Conservation (phyloP, 345 rosid genomes). For the Brassica rapa region DNA sequence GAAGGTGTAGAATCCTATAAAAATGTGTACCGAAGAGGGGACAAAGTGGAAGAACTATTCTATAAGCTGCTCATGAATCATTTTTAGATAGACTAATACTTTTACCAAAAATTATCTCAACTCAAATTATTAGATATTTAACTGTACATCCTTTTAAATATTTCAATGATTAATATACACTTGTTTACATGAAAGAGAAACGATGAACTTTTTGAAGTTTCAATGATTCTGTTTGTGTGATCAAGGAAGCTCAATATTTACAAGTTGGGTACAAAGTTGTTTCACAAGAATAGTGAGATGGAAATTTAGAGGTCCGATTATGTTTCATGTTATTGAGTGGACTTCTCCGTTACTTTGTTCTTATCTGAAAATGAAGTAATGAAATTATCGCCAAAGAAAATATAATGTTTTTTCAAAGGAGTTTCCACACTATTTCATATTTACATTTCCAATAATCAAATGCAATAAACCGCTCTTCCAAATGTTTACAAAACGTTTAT, state of each 20-base stretch:
- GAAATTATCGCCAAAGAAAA: neutral
- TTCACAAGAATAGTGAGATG: constrained; percentile 34
- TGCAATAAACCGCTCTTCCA: no score
- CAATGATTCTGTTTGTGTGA: constrained; percentile 12
- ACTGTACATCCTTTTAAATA: no score
- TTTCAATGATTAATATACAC: constrained; percentile 4
- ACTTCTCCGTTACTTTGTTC: neutral
- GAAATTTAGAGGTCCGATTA: constrained; percentile 30
- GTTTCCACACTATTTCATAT: neutral
- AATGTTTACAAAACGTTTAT: no score
- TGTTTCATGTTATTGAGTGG: constrained; percentile 29
- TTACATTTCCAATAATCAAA: no score
- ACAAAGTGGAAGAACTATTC: constrained; percentile 24
- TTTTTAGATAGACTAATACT: neutral
- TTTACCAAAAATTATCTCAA: neutral
- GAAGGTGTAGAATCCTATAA: constrained; percentile 26
- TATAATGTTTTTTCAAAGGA: neutral
- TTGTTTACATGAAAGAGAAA: neutral
- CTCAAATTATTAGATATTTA: neutral
- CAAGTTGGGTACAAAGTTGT: constrained; percentile 35
- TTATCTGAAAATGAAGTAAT: neutral
- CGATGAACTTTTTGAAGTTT: neutral
- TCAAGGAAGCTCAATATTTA: constrained; percentile 19
- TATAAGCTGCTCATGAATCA: neutral
- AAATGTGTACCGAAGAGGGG: constrained; percentile 23